Base-by-base conservation (phyloP, 192 early-diverging fungal genomes). In the Obelidium mucronatum region DNA sequence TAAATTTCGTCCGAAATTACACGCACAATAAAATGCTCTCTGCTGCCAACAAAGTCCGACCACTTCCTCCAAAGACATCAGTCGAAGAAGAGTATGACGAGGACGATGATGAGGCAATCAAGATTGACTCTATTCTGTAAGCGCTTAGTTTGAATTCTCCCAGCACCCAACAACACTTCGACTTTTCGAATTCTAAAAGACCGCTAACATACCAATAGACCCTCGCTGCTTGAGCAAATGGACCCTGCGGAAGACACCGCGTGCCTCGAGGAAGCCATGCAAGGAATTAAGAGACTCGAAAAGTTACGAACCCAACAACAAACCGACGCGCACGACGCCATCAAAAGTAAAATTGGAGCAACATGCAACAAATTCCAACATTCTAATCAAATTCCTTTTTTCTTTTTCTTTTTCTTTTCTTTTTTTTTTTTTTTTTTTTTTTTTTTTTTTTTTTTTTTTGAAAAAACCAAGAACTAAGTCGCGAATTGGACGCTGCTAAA, bases 141-240 rank as follows among this genome's bases (percentile, higher is more conserved):
- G 22, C 48, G 48, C n/a, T n/a, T n/a, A n/a, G n/a, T n/a, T n/a
- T n/a, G n/a, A n/a, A 51, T 22, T 13, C 48, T 51, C 48, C 48
- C 48, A 51, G 22, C 8, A 51, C 48, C 22, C 28, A 30, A 60
- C 28, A 30, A 6, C 24, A 60, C 58, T 11, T 30, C 24, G 24
- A 22, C 58, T 60, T 22, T 30, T 11, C 58, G 58, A 60, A 6
- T 8, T 19, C 26, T 11, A 60, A 11, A 11, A 60, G 15, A 15
- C 22, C 33, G 58, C 11, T 30, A 30, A 60, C 33, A 11, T 37
- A 4, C 33, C 63, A 6, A 65, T 65, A 28, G 17, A 65, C 48
- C 67, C 22, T 34, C 40, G 11, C 67, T 69, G 11, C 48, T 69
- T 13, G 67, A 48, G 48, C 67, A 69, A 31, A 2, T 69, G 44